A percentile compares a stretch with the other conserved stretches of the same genome.
Conservation (phyloP, 768 basidiomycete genomes). For the Panaeolus papilionaceus region DNA sequence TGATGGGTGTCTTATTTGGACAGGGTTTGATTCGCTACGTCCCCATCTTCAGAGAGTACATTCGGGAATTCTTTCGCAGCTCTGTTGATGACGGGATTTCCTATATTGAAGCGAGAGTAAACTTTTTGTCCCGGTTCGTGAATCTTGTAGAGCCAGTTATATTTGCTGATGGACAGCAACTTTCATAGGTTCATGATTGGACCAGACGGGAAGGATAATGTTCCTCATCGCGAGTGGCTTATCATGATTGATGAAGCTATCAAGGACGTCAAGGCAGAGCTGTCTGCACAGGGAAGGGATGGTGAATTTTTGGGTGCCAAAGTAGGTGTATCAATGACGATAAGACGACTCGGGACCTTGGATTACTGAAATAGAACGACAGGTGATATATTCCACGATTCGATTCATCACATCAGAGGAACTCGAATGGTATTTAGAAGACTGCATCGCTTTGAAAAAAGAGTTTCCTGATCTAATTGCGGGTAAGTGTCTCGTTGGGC, state of each 20-base stretch:
- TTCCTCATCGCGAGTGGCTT: slow-evolving; percentile 68
- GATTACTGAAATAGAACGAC: not conserved
- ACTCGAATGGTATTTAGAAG: slow-evolving; percentile 71
- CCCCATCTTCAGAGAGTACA: slow-evolving; percentile 66
- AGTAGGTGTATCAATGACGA: slow-evolving; percentile 39
- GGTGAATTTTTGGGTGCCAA: slow-evolving; percentile 72
- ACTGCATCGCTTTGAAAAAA: slow-evolving; percentile 76
- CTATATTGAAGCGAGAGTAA: slow-evolving; percentile 73
- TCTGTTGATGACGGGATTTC: slow-evolving; percentile 75
- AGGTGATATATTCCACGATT: slow-evolving; percentile 78
- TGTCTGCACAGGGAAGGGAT: slow-evolving; percentile 56
- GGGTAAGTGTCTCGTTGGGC: slow-evolving; percentile 45
- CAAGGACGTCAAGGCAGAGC: slow-evolving; percentile 56
- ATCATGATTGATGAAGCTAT: slow-evolving; percentile 56
- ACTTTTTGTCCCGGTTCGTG: slow-evolving; percentile 63
- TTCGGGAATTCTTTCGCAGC: slow-evolving; percentile 65
- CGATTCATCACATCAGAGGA: slow-evolving; percentile 60
- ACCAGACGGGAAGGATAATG: slow-evolving; percentile 58
- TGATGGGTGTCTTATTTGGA: slow-evolving; percentile 7
- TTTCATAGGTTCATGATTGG: slow-evolving; percentile 57
- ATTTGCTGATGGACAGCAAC: not conserved
- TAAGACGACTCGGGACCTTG: not conserved
- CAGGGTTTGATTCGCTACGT: slow-evolving; percentile 55
- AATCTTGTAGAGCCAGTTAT: not conserved
- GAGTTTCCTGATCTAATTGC: slow-evolving; percentile 76